These are phyloP conservation scores for Cystobasidiaceae sp. DNA, from an alignment of 1,284 basidiomycete species.

Conservation along the genomic window DNA sequence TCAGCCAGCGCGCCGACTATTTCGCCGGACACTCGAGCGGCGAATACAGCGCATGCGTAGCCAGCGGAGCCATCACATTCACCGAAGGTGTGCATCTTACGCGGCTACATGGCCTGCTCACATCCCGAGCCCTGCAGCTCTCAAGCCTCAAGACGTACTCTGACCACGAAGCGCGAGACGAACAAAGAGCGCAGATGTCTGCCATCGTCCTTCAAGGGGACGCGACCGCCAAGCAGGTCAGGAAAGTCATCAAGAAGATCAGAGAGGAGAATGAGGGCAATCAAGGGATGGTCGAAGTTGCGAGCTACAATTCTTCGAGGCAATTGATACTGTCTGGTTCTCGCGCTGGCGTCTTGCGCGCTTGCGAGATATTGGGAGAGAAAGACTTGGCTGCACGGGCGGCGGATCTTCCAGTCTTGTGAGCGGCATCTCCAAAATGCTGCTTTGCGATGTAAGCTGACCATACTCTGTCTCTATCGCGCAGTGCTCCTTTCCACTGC, in stretches of 20 bases:
- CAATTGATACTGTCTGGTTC: conserved; percentile 44
- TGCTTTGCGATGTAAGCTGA: neutral
- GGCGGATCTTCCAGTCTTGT: conserved; percentile 45
- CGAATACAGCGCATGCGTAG: conserved; percentile 44
- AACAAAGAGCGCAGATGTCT: conserved; percentile 41
- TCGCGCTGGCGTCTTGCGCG: conserved; percentile 41
- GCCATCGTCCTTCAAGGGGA: conserved; percentile 42
- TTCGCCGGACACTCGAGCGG: conserved; percentile 44
- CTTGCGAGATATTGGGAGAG: conserved; percentile 38
- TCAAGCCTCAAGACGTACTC: conserved; percentile 32
- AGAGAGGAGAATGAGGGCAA: conserved; percentile 3
- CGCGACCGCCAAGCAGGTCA: conserved; percentile 38
- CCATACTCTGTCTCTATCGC: neutral
- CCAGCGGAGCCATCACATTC: conserved; percentile 40
- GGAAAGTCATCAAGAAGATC: conserved; percentile 36
- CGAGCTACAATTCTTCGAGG: conserved; percentile 42
- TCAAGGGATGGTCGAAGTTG: conserved; percentile 41
- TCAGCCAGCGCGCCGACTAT: conserved; percentile 33
- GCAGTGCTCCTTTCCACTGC: conserved; percentile 43
- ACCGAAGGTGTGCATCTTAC: conserved; percentile 42
- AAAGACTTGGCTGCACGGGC: conserved; percentile 41
- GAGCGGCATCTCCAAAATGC: conserved; percentile 6
- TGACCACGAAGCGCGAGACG: conserved; percentile 33
- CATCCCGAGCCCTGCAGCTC: conserved; percentile 33
- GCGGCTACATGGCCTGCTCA: conserved; percentile 43